Evolutionary conservation across 202 grass and related monocot genomes (phyloP).

Genomic region (Bolboschoenoplectus hybrid): DNA sequence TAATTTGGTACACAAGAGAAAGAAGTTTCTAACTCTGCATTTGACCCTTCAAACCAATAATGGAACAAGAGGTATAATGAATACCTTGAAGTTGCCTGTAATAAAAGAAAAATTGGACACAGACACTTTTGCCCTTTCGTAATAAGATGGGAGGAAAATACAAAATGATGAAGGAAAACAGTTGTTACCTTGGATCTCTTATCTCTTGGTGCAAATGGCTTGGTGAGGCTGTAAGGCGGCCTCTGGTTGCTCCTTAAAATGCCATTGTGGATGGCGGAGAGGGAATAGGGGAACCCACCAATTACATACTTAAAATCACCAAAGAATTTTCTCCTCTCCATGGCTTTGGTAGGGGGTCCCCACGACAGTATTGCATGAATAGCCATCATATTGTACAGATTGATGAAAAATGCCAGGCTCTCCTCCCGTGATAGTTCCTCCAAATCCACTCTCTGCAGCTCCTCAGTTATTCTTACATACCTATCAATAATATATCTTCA

Average conservation of each 20-base stretch:
- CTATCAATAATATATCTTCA: conserved; percentile 42
- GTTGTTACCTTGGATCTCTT: conserved; percentile 64
- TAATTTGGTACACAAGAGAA: conserved; percentile 10
- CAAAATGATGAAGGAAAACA: background rate
- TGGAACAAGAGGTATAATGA: background rate
- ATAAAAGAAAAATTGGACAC: background rate
- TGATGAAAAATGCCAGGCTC: conserved; percentile 94
- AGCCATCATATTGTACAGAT: conserved; percentile 96
- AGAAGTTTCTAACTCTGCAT: background rate
- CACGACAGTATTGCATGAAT: conserved; percentile 82
- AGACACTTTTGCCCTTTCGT: background rate
- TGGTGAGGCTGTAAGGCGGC: conserved; percentile 84
- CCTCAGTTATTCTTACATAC: conserved; percentile 87
- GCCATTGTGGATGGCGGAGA: conserved; percentile 95
- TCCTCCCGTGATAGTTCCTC: conserved; percentile 78
- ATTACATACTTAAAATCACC: conserved; percentile 98
- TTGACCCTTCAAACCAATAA: background rate
- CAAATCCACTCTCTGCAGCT: conserved; percentile 82
- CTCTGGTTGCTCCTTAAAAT: conserved; percentile 83
- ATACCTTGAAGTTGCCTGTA: background rate
- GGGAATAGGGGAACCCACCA: conserved; percentile 80
- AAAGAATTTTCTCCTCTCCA: conserved; percentile 89
- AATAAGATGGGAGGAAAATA: conserved; percentile 4
- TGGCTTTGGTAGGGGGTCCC: conserved; percentile 65
- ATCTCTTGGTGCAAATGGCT: conserved; percentile 85